Percentiles rank a stretch among this genome's conserved stretches.
Evolutionary conservation across 2,329 filamentous ascomycete species (phyloP).

Genomic region (Furcasterigmium sp.): DNA sequence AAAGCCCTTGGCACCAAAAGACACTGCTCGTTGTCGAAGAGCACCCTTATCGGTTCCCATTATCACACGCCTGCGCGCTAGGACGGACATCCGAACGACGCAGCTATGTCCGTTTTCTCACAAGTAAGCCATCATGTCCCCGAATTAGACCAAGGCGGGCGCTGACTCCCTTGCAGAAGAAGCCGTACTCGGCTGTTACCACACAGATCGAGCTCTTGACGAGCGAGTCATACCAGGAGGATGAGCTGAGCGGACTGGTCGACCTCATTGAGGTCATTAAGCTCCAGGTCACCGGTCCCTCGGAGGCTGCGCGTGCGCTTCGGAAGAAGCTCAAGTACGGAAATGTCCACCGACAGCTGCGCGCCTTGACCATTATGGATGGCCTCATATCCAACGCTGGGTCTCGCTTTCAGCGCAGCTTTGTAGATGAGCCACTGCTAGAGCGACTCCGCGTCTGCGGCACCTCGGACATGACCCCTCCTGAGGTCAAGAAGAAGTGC

Average conservation of each 20-base stretch:
- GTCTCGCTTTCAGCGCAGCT: constrained; percentile 75
- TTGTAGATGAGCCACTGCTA: constrained; percentile 85
- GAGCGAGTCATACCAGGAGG: constrained; percentile 81
- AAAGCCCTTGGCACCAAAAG: too few species aligned
- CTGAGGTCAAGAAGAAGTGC: constrained; percentile 83
- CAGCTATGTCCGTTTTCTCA: constrained; percentile 2
- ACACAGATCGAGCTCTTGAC: constrained; percentile 89
- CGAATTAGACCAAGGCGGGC: background rate
- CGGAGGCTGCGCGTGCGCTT: constrained; percentile 84
- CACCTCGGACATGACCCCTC: constrained; percentile 78
- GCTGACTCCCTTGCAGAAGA: constrained; percentile 29
- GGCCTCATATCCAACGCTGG: constrained; percentile 94
- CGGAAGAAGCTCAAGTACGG: constrained; percentile 99
- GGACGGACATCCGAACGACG: background rate
- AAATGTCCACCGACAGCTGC: constrained; percentile 84
- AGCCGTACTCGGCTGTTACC: constrained; percentile 89
- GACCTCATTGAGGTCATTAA: constrained; percentile 93
- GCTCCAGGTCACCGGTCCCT: constrained; percentile 79
- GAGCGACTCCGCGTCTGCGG: constrained; percentile 87
- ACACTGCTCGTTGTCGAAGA: too few species aligned
- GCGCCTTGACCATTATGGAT: constrained; percentile 83
- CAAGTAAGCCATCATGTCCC: background rate
- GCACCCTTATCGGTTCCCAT: too few species aligned
- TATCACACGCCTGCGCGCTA: too few species aligned
- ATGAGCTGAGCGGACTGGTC: constrained; percentile 86